phyloP scores from a whole-genome alignment of 2,329 filamentous ascomycete species.

The Gyromitra esculenta region DNA sequence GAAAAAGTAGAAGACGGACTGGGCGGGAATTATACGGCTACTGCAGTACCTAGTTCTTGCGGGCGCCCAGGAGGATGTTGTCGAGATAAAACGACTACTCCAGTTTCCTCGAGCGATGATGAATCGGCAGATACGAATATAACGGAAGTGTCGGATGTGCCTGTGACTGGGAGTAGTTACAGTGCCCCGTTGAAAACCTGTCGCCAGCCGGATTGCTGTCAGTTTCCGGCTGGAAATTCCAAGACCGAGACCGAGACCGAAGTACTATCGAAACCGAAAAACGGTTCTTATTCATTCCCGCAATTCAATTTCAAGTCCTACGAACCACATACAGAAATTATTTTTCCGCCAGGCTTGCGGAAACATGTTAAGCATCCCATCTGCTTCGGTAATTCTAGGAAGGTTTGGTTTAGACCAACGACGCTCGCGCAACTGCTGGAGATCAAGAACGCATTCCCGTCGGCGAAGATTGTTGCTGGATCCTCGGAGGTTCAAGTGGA shows the following conservation, averaged over 20 bases:
- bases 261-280: conserved; percentile 58
- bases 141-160: conserved; percentile 1
- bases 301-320: conserved; percentile 93
- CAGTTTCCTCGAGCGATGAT: conserved; percentile 27
- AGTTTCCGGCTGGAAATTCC: conserved; percentile 71
- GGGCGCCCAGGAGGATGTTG: conserved; percentile 49
- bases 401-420: conserved; percentile 92
- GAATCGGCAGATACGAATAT: conserved; percentile 27
- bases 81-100: conserved; percentile 20
- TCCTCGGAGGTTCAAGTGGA: conserved; percentile 98
- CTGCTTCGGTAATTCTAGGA: conserved; percentile 91
- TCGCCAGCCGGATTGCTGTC: conserved; percentile 23
- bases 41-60: conserved; percentile 12
- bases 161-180: conserved; percentile 10
- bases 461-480: conserved; percentile 92
- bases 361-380: conserved; percentile 84
- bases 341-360: conserved; percentile 85
- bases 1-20: conserved; percentile 72
- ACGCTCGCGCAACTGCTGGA: conserved; percentile 87
- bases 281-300: conserved; percentile 72
- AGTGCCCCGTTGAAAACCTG: conserved; percentile 28
- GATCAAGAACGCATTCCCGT: conserved; percentile 85
- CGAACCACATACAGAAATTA: conserved; percentile 90
- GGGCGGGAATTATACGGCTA: conserved; percentile 56
- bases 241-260: conserved; percentile 70